Conservation (phyloP, 2,329 filamentous ascomycete genomes). For the Beauveria scarabaeidicola region DNA sequence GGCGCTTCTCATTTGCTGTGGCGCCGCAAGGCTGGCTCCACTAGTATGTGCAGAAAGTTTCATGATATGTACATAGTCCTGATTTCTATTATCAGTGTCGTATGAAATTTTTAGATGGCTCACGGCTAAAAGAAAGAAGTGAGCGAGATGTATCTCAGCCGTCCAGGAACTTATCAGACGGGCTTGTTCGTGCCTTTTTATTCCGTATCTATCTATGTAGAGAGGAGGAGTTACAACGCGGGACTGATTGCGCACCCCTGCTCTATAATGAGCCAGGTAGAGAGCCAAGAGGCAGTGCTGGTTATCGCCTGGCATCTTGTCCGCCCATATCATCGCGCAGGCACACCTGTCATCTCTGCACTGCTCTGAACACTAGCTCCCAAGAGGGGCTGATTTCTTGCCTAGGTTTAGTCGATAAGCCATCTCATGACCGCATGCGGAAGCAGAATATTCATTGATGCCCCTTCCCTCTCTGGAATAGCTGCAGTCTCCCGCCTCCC, state of each 20-base stretch:
- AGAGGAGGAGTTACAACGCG: too few species aligned
- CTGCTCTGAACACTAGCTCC: too few species aligned
- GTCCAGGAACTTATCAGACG: too few species aligned
- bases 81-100: background rate
- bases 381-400: background rate
- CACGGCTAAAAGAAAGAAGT: background rate
- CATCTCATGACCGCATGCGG: background rate
- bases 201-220: too few species aligned
- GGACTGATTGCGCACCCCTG: too few species aligned
- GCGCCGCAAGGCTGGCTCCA: background rate
- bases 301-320: too few species aligned
- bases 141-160: too few species aligned
- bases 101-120: background rate
- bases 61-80: too few species aligned
- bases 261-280: too few species aligned
- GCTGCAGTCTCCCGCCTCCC: background rate
- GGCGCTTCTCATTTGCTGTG: constrained; percentile 5
- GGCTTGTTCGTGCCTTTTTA: too few species aligned
- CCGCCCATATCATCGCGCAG: background rate
- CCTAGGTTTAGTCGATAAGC: too few species aligned
- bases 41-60: background rate
- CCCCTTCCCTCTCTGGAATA: background rate
- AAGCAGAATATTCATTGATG: background rate
- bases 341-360: background rate
- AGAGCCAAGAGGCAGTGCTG: too few species aligned